Evolutionary conservation across 352 stramenopile species (phyloP).

Genomic region (Elongisporangium undulatum): DNA sequence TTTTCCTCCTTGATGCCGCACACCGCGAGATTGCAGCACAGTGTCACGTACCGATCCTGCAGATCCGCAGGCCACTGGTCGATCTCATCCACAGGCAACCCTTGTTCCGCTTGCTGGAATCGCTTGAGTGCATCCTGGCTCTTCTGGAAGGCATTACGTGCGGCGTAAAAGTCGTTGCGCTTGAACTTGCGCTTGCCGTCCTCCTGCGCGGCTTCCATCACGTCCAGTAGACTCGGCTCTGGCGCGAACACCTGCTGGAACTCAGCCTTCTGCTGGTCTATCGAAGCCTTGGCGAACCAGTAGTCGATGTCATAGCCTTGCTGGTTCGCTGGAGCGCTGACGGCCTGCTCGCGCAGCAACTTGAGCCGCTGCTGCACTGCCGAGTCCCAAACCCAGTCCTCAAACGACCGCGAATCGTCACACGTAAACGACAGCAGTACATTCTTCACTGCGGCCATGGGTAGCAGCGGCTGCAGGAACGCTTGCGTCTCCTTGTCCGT

Average conservation of each 20-base stretch:
- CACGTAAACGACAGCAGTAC: constrained; percentile 66
- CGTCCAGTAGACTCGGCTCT: constrained; percentile 19
- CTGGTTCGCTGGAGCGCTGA: constrained; percentile 17
- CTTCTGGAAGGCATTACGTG: constrained; percentile 63
- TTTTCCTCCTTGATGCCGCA: constrained; percentile 71
- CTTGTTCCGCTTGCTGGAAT: constrained; percentile 43
- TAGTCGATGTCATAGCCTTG: constrained; percentile 26
- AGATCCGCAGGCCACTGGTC: constrained; percentile 41
- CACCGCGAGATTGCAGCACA: constrained; percentile 75
- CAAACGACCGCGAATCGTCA: constrained; percentile 52
- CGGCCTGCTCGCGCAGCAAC: constrained; percentile 26
- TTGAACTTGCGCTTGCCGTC: constrained; percentile 70
- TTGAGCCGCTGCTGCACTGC: constrained; percentile 48
- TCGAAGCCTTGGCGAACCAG: constrained; percentile 35
- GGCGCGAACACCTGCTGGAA: constrained; percentile 11
- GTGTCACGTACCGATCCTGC: constrained; percentile 45
- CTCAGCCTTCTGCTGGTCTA: constrained; percentile 13
- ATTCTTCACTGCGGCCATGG: constrained; percentile 56
- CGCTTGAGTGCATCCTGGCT: constrained; percentile 30
- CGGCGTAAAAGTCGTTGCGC: constrained; percentile 52
- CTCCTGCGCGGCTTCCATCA: constrained; percentile 39
- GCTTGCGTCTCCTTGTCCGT: constrained; percentile 47
- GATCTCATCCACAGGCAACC: constrained; percentile 15
- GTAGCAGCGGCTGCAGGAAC: constrained; percentile 55
- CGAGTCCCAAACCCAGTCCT: constrained; percentile 77